These are phyloP conservation scores for Nitzschia putrida DNA, from an alignment of 108 stramenopile genomes.

Conservation along the genomic window DNA sequence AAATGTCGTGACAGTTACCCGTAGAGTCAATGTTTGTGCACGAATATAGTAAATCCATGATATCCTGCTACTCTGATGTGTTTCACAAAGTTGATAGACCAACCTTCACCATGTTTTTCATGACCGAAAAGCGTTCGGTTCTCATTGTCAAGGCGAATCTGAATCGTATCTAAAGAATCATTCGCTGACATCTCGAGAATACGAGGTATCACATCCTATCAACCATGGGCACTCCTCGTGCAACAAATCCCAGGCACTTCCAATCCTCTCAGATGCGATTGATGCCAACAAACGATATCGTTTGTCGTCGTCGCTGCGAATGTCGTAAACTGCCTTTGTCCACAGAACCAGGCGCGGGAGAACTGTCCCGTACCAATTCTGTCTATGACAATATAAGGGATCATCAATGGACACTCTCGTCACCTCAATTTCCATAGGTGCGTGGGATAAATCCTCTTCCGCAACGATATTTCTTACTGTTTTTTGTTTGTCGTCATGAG, in stretches of 20 bases:
- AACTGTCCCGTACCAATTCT: conserved; percentile 56
- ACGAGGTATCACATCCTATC: conserved; percentile 24
- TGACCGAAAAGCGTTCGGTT: too few relatives aligned
- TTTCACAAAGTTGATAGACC: too few relatives aligned
- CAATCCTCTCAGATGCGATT: not conserved
- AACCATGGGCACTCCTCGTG: conserved; percentile 69
- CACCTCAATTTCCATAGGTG: conserved; percentile 49
- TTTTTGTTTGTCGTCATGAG: not conserved
- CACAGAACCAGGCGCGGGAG: conserved; percentile 72
- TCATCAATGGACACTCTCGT: conserved; percentile 69
- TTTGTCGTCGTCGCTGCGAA: conserved; percentile 63
- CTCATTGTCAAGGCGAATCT: too few relatives aligned
- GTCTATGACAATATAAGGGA: conserved; percentile 52
- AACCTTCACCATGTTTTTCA: too few relatives aligned
- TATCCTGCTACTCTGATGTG: too few relatives aligned
- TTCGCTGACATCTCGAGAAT: conserved; percentile 11
- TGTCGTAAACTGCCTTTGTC: conserved; percentile 67
- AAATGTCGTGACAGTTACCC: too few relatives aligned
- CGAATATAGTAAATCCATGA: too few relatives aligned
- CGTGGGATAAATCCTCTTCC: not conserved
- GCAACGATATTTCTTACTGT: not conserved
- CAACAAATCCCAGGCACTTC: conserved; percentile 43
- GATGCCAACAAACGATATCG: conserved; percentile 63
- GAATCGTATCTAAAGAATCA: too few relatives aligned
- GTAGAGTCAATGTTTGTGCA: too few relatives aligned